Base-by-base conservation (phyloP, 2,329 filamentous ascomycete species). In the Albifimbria verrucaria region DNA sequence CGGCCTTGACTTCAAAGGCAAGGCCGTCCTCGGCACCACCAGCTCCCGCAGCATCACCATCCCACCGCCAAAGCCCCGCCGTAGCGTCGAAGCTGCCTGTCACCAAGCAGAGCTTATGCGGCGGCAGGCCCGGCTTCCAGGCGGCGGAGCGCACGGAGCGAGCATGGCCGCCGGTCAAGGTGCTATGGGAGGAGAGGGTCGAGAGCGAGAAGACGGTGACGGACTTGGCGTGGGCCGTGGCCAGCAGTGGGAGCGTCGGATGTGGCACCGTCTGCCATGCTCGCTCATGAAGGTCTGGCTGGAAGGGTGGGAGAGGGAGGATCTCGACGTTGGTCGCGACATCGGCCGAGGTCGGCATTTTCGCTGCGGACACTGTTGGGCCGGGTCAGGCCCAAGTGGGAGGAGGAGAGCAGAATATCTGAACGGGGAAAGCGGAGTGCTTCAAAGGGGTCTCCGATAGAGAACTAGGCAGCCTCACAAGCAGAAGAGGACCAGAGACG, bases 1-100 rank as follows among this genome's bases (percentile, higher is more conserved):
- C 59, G 50, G 62, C 58, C 43, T 66, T 68, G 49, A 78, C 70
- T 52, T 81, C 77, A 15, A 75, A 69, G 55, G 81, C 76, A 4
- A 78, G 63, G 10, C 51, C 56, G 18, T 62, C 63, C 2, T 57
- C 59, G 6, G 32, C 32, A 20, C 71, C 68, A 7, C 65, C 66
- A 2, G 62, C 62, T 10, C 54, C 67, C 9, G 55, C 68, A 17
- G 69, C 69, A 50, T 77, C 77, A 59, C 79, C 78, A 60, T 83
- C 82, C 72, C 81, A 85, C 58, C 82, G 86, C 93, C 86, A 96
- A 62, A 89, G 82, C 10, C 92, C 94, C 2, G 93, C 92, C 1
- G 90, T 95, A 17, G 90, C 88, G 70, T 99, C 94, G 68, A 99
- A 99, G 68, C 89, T 94, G 4, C 91, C 94, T 0, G 92, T 96